A percentile compares a stretch with the other conserved stretches of the same genome.
Conservation (phyloP, 169 alveolate genomes). For the Amoebophrya sp. region DNA sequence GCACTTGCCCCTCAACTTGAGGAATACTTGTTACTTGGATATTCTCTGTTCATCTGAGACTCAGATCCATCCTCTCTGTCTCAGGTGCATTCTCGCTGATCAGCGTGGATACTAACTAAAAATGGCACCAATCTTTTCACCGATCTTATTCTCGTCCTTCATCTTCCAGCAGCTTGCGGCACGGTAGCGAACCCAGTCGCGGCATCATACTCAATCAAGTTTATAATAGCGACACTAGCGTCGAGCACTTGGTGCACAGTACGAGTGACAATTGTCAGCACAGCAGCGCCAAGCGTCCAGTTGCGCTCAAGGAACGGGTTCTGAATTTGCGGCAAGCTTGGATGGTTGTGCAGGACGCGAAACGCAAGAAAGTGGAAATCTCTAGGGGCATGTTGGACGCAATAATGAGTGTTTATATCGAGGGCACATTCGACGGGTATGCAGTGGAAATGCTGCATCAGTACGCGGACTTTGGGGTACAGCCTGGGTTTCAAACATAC, state of each 20-base stretch:
- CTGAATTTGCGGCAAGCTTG: conserved; percentile 53
- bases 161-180: too few relatives aligned
- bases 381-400: conserved; percentile 54
- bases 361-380: neutral
- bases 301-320: neutral
- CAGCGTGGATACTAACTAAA: too few relatives aligned
- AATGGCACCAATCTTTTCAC: too few relatives aligned
- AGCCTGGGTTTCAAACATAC: conserved; percentile 51
- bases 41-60: too few relatives aligned
- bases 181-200: too few relatives aligned
- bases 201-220: neutral
- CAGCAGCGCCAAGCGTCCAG: too few relatives aligned
- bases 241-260: too few relatives aligned
- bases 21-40: too few relatives aligned
- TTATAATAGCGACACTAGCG: neutral
- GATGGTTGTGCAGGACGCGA: conserved; percentile 57
- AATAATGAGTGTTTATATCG: conserved; percentile 61
- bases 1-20: neutral
- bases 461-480: conserved; percentile 53
- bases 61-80: too few relatives aligned
- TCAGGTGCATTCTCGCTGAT: too few relatives aligned
- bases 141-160: too few relatives aligned
- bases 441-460: conserved; percentile 66
- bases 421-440: conserved; percentile 62
- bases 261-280: too few relatives aligned